These are phyloP conservation scores for Periglandula ipomoeae DNA, from an alignment of 2,329 filamentous ascomycete genomes.

Conservation along the genomic window DNA sequence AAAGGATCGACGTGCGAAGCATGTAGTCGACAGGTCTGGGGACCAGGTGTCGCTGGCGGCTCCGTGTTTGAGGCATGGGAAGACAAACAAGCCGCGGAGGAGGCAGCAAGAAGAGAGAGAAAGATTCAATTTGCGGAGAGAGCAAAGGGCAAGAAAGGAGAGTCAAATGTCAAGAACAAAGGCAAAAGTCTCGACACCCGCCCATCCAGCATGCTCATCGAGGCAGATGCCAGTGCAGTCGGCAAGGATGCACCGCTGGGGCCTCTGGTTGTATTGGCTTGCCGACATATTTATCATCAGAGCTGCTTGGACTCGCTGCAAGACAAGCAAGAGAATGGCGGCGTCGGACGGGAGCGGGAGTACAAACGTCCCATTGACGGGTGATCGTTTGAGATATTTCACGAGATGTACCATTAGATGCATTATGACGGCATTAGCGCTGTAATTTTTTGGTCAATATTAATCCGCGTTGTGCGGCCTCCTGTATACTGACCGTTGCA, in stretches of 20 bases:
- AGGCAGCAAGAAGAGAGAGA: slow-evolving; percentile 33
- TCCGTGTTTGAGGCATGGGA: slow-evolving; percentile 80
- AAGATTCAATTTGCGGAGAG: slow-evolving; percentile 28
- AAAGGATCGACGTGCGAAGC: slow-evolving; percentile 79
- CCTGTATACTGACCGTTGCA: too few species aligned
- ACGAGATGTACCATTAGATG: slow-evolving; percentile 6
- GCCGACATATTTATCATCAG: slow-evolving; percentile 62
- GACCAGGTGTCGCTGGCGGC: slow-evolving; percentile 64
- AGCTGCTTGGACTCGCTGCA: slow-evolving; percentile 59
- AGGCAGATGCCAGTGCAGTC: slow-evolving; percentile 17
- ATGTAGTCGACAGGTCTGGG: slow-evolving; percentile 78
- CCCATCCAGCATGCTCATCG: slow-evolving; percentile 31
- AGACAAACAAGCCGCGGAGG: slow-evolving; percentile 42
- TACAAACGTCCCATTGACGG: slow-evolving; percentile 51
- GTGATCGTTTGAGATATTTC: slow-evolving; percentile 19
- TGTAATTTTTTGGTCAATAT: not conserved
- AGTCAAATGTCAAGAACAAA: slow-evolving; percentile 28
- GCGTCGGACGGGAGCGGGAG: slow-evolving; percentile 36
- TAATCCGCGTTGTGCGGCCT: not conserved
- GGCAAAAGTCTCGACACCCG: slow-evolving; percentile 34
- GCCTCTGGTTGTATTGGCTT: slow-evolving; percentile 58
- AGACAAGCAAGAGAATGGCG: slow-evolving; percentile 40
- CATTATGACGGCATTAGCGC: slow-evolving; percentile 2
- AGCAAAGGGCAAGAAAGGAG: slow-evolving; percentile 26
- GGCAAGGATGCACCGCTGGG: slow-evolving; percentile 45